Evolutionary conservation across 148 eudicot genomes (phyloP).

Genomic region (Camellia lanceoleosa): DNA sequence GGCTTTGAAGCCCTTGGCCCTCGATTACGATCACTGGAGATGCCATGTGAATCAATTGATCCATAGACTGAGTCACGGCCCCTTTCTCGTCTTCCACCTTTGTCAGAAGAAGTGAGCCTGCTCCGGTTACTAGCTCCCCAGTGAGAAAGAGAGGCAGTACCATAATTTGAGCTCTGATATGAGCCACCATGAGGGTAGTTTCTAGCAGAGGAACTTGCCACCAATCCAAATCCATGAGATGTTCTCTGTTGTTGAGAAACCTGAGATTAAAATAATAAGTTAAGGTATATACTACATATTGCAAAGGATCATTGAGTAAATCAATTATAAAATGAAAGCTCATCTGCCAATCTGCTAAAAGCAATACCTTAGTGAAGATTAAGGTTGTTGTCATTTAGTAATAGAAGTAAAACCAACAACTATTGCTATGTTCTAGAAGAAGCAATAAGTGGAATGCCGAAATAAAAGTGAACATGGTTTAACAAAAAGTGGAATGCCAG

Average conservation of each 20-base stretch:
- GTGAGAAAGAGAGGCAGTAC: constrained; percentile 42
- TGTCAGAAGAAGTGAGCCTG: constrained; percentile 48
- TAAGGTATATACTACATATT: neutral
- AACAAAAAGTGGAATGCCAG: neutral
- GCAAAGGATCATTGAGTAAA: neutral
- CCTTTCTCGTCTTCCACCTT: constrained; percentile 61
- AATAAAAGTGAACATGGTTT: neutral
- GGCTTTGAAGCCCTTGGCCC: constrained; percentile 90
- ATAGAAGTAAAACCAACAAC: neutral
- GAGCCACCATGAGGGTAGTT: constrained; percentile 52
- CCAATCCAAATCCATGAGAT: constrained; percentile 64
- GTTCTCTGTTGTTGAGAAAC: constrained; percentile 62
- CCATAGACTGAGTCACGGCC: constrained; percentile 45
- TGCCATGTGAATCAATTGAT: constrained; percentile 36
- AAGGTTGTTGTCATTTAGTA: neutral
- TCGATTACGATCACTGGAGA: constrained; percentile 75
- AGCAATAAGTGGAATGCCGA: neutral
- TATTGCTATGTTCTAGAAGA: neutral
- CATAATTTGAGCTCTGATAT: constrained; percentile 48
- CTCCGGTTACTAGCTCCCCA: constrained; percentile 45
- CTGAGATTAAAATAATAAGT: constrained; percentile 34
- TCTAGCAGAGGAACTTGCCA: constrained; percentile 45
- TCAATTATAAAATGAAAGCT: neutral
- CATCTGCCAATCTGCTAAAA: neutral
- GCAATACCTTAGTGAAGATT: neutral